Conservation (phyloP, 2,329 filamentous ascomycete species). For the Beauveria sp. region DNA sequence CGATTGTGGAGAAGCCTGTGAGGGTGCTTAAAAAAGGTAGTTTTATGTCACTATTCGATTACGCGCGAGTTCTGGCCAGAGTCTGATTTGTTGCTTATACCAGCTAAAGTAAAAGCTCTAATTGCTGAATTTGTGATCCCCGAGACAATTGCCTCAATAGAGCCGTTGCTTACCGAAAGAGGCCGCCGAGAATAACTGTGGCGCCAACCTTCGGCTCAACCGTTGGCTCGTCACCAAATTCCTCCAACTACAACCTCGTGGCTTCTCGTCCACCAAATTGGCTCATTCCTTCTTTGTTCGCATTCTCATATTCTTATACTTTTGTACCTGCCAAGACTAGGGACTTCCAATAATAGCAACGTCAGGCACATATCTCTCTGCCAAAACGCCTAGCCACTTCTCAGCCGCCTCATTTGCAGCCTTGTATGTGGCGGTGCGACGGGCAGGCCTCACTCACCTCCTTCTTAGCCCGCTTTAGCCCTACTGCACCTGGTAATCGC, state of each 20-base stretch:
- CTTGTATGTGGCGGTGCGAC: constrained; percentile 1
- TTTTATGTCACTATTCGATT: background rate
- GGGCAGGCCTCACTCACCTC: background rate
- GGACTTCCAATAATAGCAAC: background rate
- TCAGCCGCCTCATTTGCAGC: background rate
- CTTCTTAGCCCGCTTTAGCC: background rate
- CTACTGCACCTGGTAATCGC: background rate
- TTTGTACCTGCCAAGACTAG: background rate
- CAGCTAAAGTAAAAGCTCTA: too few relatives aligned
- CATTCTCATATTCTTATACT: background rate
- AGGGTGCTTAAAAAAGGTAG: background rate
- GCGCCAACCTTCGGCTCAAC: background rate
- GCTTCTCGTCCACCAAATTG: background rate
- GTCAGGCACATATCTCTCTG: background rate
- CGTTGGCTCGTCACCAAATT: background rate
- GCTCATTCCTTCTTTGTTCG: background rate
- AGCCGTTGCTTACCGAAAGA: background rate
- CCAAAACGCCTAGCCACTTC: constrained; percentile 1
- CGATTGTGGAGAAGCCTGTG: background rate
- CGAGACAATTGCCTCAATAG: too few relatives aligned
- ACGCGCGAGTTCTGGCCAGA: background rate
- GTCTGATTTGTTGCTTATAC: too few relatives aligned
- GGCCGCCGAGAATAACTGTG: background rate
- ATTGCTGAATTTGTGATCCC: too few relatives aligned
- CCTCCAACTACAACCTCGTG: background rate